A percentile compares a stretch with the other conserved stretches of the same genome.
Conservation (phyloP, 192 early-diverging fungal species). For the Backusella tuberculispora region DNA sequence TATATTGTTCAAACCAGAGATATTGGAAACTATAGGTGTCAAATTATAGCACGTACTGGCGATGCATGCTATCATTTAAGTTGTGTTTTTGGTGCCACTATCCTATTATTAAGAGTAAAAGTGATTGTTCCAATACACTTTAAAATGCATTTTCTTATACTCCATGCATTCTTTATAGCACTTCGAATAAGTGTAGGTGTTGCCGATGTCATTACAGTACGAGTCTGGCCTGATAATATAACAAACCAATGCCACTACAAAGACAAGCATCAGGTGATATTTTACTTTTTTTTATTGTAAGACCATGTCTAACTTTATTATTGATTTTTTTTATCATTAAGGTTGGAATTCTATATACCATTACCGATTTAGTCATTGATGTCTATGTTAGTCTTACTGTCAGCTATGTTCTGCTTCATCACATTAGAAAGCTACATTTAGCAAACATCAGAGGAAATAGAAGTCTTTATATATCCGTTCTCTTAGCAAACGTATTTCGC, state of each 20-base stretch:
- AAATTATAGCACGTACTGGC: not conserved
- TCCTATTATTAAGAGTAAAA: not conserved
- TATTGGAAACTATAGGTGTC: not conserved
- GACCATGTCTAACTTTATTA: not conserved
- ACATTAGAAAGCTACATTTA: not conserved
- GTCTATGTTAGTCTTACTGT: not conserved
- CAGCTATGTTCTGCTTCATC: not conserved
- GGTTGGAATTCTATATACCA: not conserved
- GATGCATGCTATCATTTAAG: constrained; percentile 4
- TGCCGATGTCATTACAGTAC: not conserved
- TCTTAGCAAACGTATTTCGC: constrained; percentile 9
- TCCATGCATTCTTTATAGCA: not conserved
- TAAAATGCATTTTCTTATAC: not conserved
- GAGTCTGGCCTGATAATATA: not conserved
- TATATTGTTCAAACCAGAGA: not conserved
- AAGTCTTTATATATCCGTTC: not conserved
- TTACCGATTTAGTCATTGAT: not conserved
- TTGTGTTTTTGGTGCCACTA: not conserved
- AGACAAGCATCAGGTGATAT: not conserved
- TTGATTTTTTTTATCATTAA: not conserved
- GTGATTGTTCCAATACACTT: not conserved
- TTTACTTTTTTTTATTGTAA: not conserved
- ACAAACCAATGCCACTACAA: not conserved
- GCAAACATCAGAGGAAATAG: not conserved
- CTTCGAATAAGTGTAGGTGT: not conserved